Base-by-base conservation (phyloP, 164 flowering plant genomes). In the Macadamia tetraphylla region DNA sequence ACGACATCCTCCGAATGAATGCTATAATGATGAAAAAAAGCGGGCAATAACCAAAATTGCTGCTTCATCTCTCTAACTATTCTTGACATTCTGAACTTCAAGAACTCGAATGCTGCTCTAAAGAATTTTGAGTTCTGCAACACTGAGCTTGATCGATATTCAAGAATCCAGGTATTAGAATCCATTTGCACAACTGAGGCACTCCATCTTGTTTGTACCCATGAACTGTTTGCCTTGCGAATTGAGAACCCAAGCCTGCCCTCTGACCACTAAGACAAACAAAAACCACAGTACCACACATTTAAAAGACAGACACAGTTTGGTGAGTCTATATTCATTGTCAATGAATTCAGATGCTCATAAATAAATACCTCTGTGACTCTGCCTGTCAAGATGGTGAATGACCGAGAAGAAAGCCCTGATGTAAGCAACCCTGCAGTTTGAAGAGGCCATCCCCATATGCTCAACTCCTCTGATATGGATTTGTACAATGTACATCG, bases 361-460 rank as follows among this genome's bases (percentile, higher is more conserved):
- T 32, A 29, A 15, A 23, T 58, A 14, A 13, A 46, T 80, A 87
- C 97, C 91, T 89, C 90, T 32, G 89, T 88, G 1, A 91, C 75
- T 81, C 89, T 83, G 56, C 97, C 97, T 0, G 88, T 81, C 69
- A 93, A 52, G 56, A 93, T 63, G 8, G 84, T 86, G 71, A 83
- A 79, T 31, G 88, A 86, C 23, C 86, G 77, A 6, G 82, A 76
- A 63, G 89, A 83, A 77, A 83, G 80, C 14, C 81, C 87, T 8
- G 87, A 51, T 3, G 81, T 67, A 13, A 93, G 84, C 76, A 90
- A 60, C 29, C 97, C 97, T 17, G 93, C 81, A 12, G 94, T 87
- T 79, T 88, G 92, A 74, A 93, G 74, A 63, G 98, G 97, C 97
- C 98, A 93, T 59, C 98, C 98, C 97, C 97, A 88, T 35, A 93